Conservation (phyloP, 768 basidiomycete species). For the Hygrocybe coccinea region DNA sequence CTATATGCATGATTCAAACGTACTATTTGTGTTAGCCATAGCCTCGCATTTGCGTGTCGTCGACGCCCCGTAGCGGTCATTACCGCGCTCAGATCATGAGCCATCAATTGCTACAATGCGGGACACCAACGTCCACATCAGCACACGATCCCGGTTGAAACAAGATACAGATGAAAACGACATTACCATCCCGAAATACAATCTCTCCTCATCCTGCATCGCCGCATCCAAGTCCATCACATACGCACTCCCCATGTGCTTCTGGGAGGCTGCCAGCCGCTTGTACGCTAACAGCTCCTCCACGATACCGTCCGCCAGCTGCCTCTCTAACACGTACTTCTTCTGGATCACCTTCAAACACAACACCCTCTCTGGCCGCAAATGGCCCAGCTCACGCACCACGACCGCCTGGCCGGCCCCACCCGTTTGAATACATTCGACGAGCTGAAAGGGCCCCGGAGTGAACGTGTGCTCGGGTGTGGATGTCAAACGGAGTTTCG, state of each 20-base stretch:
- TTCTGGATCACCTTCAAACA: slow-evolving; percentile 37
- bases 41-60: slow-evolving; percentile 26
- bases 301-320: slow-evolving; percentile 16
- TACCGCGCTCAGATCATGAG: slow-evolving; percentile 31
- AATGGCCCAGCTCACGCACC: slow-evolving; percentile 16
- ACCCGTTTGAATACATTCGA: slow-evolving; percentile 22
- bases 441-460: slow-evolving; percentile 1
- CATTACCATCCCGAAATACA: slow-evolving; percentile 43
- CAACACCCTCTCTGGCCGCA: slow-evolving; percentile 27
- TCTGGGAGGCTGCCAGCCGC: slow-evolving; percentile 24
- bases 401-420: slow-evolving; percentile 12
- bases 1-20: not conserved
- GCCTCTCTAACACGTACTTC: slow-evolving; percentile 9
- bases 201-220: slow-evolving; percentile 24
- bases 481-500: too few relatives aligned
- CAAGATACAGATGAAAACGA: too few relatives aligned
- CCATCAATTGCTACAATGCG: slow-evolving; percentile 36
- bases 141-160: too few relatives aligned
- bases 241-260: slow-evolving; percentile 26
- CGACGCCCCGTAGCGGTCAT: slow-evolving; percentile 21
- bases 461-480: too few relatives aligned
- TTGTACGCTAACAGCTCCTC: slow-evolving; percentile 35
- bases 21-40: slow-evolving; percentile 41
- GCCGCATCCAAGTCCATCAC: slow-evolving; percentile 38
- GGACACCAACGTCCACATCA: not conserved